Conservation (phyloP, 2,329 filamentous ascomycete species). For the Biscogniauxia mediterranea region DNA sequence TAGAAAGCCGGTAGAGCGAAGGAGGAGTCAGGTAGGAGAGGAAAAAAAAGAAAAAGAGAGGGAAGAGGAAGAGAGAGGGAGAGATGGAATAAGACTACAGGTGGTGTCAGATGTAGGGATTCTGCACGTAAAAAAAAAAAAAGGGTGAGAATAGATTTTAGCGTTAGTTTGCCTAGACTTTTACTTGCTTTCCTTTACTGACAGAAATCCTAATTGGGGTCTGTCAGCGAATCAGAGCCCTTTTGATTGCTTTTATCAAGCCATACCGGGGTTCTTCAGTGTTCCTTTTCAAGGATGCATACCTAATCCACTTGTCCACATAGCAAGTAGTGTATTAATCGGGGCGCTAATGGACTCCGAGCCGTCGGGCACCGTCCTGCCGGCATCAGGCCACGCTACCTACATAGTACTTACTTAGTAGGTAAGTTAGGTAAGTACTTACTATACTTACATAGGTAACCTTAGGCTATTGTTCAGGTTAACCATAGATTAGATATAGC, state of each 20-base stretch:
- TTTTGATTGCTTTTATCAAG: background rate
- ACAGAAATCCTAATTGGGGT: background rate
- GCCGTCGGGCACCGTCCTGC: no score
- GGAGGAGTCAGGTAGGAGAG: no score
- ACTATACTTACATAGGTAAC: background rate
- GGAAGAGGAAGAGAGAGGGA: no score
- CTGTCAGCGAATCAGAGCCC: background rate
- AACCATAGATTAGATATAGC: no score
- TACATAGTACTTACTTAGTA: background rate
- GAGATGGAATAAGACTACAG: background rate
- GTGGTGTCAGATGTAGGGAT: background rate
- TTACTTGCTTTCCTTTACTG: background rate
- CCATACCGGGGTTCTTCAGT: background rate
- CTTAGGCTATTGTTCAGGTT: no score
- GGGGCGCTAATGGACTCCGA: no score
- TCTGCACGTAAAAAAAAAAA: background rate
- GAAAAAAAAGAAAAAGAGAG: no score
- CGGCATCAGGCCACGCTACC: background rate
- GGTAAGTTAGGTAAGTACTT: no score
- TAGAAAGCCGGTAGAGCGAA: background rate
- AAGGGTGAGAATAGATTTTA: background rate
- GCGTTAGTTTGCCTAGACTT: background rate
- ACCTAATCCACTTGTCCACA: background rate
- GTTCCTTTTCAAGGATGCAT: background rate
- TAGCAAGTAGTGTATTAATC: no score